Evolutionary conservation across 2,329 filamentous ascomycete genomes (phyloP), one percentile per base, ranked within the genome.

Genomic region (Alternaria angustiovoidea): DNA sequence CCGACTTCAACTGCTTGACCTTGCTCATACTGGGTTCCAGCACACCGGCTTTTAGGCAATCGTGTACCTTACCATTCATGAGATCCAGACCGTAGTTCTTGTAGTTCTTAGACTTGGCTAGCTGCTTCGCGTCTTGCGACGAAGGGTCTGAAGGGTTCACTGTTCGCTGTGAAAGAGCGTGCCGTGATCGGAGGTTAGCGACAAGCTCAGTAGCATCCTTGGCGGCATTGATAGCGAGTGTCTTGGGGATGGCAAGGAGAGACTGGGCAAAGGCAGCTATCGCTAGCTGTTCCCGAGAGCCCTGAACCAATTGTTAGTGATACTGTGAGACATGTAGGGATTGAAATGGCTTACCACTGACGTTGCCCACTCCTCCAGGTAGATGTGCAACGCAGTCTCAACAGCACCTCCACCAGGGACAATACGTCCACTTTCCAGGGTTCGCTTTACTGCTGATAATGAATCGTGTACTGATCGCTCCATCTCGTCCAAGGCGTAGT

Each of bases 381-480:
- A 99, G 78, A 99, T 99, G 84, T 98, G 95, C 67, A 99, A 87
- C 49, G 95, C 95, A n/a, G 95, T 98, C 85, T 99, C 95, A 22
- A 97, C 94, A 43, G 95, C 95, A 76, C 94, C 95, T 68, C 95
- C 95, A 68, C 95, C 95, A 16, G 95, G 95, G 39, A 99, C 95
- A 68, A 99, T 96, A 81, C 92, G 94, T 74, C 95, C 95, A 75
- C 93, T 97, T 83, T 99, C 95, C 7, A 99, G 86, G 3, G 95
- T 97, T 71, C 95, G 89, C 89, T 99, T 99, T 66, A 99, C 94
- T 47, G 95, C 95, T 69, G 92, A 97, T 47, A 99, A 86, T 14
- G 94, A 96, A 81, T 99, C 95, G 83, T 99, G 95, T 18, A 99
- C 89, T 1, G 95, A 98, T 67, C 95, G 91, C 86, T 99, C 95